phyloP scores from a whole-genome alignment of 176 grass and related monocot genomes.

The Carex cristatella region DNA sequence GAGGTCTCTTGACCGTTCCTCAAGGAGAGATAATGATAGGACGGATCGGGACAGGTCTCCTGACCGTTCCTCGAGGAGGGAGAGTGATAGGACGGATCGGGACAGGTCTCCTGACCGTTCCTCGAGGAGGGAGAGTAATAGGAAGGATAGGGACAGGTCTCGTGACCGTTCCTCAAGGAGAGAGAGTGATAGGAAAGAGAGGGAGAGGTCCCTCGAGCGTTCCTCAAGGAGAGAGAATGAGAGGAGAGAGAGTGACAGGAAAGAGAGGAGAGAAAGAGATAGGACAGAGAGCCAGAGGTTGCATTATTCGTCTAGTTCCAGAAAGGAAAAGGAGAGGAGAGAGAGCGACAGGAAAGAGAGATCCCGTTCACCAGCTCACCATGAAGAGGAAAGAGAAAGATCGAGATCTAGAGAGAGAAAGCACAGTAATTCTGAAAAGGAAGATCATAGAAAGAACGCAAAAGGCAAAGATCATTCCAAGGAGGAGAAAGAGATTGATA shows the following conservation, averaged over 20 bases:
- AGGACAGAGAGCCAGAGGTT: constrained; percentile 1
- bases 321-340: neutral
- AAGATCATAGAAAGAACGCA: constrained; percentile 44
- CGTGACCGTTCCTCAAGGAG: neutral
- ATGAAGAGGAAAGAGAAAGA: constrained; percentile 78
- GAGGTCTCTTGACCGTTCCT: neutral
- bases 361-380: constrained; percentile 42
- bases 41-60: neutral
- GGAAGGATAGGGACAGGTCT: neutral
- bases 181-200: constrained; percentile 5
- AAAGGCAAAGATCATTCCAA: constrained; percentile 50
- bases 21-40: neutral
- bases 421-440: constrained; percentile 44
- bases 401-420: constrained; percentile 85
- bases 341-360: constrained; percentile 40
- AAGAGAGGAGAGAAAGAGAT: constrained; percentile 12
- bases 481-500: constrained; percentile 43
- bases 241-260: neutral
- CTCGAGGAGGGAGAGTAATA: constrained; percentile 4
- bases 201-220: neutral
- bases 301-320: constrained; percentile 2
- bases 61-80: neutral
- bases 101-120: neutral
- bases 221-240: neutral
- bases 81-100: neutral